A percentile compares a stretch with the other conserved stretches of the same genome.
These are phyloP conservation scores for Coemansia sp. DNA, from an alignment of 192 early-diverging fungal species.

Conservation along the genomic window DNA sequence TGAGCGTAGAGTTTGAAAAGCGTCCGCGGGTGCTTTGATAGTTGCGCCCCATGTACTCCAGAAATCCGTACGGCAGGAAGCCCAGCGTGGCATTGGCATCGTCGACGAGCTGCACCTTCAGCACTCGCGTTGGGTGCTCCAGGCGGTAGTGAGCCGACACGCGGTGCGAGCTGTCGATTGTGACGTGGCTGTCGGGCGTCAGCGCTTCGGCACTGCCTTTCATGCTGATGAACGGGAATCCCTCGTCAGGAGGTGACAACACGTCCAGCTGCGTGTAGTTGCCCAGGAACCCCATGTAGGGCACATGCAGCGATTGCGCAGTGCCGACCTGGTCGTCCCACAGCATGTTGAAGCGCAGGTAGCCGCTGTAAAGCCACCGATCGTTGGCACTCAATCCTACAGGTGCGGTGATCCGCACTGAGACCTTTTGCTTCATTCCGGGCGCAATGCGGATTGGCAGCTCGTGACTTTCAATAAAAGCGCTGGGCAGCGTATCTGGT, in stretches of 20 bases:
- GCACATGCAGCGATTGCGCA: slow-evolving; percentile 41
- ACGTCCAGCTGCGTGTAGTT: slow-evolving; percentile 47
- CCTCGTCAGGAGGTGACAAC: slow-evolving; percentile 39
- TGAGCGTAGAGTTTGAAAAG: slow-evolving; percentile 50
- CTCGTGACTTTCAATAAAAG: slow-evolving; percentile 25
- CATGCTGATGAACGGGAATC: slow-evolving; percentile 41
- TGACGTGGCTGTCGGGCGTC: slow-evolving; percentile 23
- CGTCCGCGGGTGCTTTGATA: slow-evolving; percentile 42
- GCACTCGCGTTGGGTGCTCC: slow-evolving; percentile 43
- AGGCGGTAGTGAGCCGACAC: slow-evolving; percentile 50
- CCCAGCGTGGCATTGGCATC: slow-evolving; percentile 38
- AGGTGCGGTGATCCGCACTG: slow-evolving; percentile 39
- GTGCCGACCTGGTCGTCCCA: slow-evolving; percentile 51
- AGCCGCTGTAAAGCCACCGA: slow-evolving; percentile 50
- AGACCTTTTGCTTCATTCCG: slow-evolving; percentile 18
- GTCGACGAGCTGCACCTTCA: slow-evolving; percentile 52
- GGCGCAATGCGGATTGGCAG: slow-evolving; percentile 45
- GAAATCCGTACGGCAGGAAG: slow-evolving; percentile 44
- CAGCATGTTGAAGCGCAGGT: slow-evolving; percentile 46
- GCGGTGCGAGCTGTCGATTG: slow-evolving; percentile 36
- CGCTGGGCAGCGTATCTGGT: slow-evolving; percentile 37
- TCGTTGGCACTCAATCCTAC: slow-evolving; percentile 29
- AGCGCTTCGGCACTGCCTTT: slow-evolving; percentile 38
- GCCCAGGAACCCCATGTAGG: slow-evolving; percentile 50
- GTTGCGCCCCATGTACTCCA: slow-evolving; percentile 53